Evolutionary conservation across 2,329 filamentous ascomycete species (phyloP), one percentile per base, ranked within the genome.

Genomic region (Neofusicoccum parvum): DNA sequence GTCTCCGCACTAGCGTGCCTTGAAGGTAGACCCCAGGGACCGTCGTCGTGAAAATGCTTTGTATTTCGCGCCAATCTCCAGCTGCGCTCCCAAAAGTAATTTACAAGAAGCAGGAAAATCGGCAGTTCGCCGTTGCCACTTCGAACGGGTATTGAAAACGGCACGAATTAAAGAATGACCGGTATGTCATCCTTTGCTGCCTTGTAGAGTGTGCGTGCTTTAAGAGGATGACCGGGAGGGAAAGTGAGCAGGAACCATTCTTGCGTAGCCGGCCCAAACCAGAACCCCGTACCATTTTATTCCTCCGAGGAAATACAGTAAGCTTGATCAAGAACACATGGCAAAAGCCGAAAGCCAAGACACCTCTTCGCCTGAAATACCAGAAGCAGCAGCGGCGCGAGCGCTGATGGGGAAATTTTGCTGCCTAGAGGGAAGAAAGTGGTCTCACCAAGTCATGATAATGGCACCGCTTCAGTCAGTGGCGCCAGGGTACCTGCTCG

Each of bases 401-500:
- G 41, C 23, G 39, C 41, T 59, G 53, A 56, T 32, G 5, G 15
- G 41, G 54, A 46, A 59, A 27, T 34, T 41, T 46, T n/a, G 23
- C 39, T 60, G 56, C 41, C 56, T 9, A 43, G 10, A 34, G 43
- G 45, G 49, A 32, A 36, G n/a, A 37, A 37, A 60, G 54, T 59
- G 54, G 54, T 32, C 41, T 45, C 41, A 59, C 41, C 23, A 46
- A 23, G 3, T 46, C 54, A 45, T 59, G 27, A 46, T 37, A 59
- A 15, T 48, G 41, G 23, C 56, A 48, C 9, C 32, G 56, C 56
- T 23, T 60, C 56, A 60, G 32, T 14, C 49, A 36, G 49, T 36
- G 32, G 41, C 9, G 43, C 32, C 54, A 20, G 53, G 53, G 62
- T 64, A 64, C 32, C 20, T 64, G 50, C 49, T 54, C 39, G 39